Evolutionary conservation across 306 rosid species (phyloP), one percentile per base, ranked within the genome.

Genomic region (Vicia sativa): DNA sequence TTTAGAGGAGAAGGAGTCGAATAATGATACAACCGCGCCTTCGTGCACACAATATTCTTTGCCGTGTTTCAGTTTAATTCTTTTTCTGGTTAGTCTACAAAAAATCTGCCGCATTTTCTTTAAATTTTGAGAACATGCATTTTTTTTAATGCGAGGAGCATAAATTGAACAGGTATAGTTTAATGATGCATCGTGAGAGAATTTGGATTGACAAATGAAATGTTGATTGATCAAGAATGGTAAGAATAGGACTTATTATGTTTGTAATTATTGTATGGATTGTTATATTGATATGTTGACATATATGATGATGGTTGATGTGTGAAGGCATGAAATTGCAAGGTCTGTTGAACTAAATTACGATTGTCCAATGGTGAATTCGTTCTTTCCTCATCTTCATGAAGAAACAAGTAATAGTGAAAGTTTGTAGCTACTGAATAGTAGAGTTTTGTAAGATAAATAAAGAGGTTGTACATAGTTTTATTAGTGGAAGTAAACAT

Each of bases 291-390:
- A 12, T 46, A 26, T 55, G 63, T 41, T 9, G 1, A 55, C 1
- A 39, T 4, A 60, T 16, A 4, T 57, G 4, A 5, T 16, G 49
- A 3, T 71, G 49, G 44, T 44, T 74, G 12, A 56, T 55, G 55
- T 6, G n/a, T 75, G 62, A 49, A 87, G 98, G 96, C 96, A 92
- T 64, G 89, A 82, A 63, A 41, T 45, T 60, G 96, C 96, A 50
- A 84, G 44, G 57, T 91, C 96, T 9, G 95, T 92, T 37, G 92
- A 92, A 80, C 83, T 89, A 65, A 92, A 89, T 83, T 92, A 86
- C 12, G 95, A 85, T 41, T 92, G 96, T 74, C 91, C 96, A 15
- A 92, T 74, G 85, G 74, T 89, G 58, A 87, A 81, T 81, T 87
- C 89, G 71, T 92, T 86, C 86, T 89, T 92, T 82, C 79, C 89